Percentiles rank a stretch among this genome's conserved stretches.
Evolutionary conservation across 768 basidiomycete species (phyloP).

Genomic region (Atractiella rhizophila): DNA sequence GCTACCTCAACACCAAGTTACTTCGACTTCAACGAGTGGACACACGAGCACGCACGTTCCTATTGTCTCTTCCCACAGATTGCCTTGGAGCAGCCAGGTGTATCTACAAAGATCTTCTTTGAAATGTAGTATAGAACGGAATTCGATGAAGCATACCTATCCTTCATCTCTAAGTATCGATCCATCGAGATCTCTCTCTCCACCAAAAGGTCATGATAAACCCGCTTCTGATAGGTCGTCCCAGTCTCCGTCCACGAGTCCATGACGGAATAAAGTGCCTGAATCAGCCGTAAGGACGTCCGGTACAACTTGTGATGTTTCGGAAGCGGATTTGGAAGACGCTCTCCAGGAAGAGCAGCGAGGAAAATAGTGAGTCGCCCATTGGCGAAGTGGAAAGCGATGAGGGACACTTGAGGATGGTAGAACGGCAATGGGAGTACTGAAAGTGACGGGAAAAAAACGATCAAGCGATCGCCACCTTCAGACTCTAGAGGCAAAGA

Average conservation of each 20-base stretch:
- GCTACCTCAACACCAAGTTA: no score
- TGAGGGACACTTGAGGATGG: constrained; percentile 52
- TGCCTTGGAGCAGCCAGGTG: constrained; percentile 57
- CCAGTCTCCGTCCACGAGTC: constrained; percentile 39
- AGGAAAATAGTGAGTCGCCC: constrained; percentile 10
- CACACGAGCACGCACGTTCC: constrained; percentile 23
- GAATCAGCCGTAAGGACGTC: constrained; percentile 53
- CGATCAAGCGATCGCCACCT: no score
- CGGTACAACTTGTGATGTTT: constrained; percentile 37
- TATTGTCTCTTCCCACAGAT: no score
- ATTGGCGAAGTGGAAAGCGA: constrained; percentile 52
- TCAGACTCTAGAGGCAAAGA: no score
- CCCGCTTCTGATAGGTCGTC: constrained; percentile 63
- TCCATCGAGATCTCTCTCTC: constrained; percentile 63
- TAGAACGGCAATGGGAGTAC: constrained; percentile 94
- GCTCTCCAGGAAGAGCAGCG: not conserved
- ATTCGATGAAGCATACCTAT: constrained; percentile 54
- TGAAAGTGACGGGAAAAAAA: no score
- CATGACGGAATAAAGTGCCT: constrained; percentile 64
- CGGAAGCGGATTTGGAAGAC: not conserved
- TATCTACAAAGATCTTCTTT: constrained; percentile 46
- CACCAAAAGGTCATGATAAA: constrained; percentile 52
- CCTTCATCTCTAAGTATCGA: constrained; percentile 62
- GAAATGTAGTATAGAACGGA: no score
- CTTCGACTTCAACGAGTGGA: constrained; percentile 51